Evolutionary conservation across 2,329 filamentous ascomycete species (phyloP), one percentile per base, ranked within the genome.

Genomic region (Ceratocystiopsis sp.): DNA sequence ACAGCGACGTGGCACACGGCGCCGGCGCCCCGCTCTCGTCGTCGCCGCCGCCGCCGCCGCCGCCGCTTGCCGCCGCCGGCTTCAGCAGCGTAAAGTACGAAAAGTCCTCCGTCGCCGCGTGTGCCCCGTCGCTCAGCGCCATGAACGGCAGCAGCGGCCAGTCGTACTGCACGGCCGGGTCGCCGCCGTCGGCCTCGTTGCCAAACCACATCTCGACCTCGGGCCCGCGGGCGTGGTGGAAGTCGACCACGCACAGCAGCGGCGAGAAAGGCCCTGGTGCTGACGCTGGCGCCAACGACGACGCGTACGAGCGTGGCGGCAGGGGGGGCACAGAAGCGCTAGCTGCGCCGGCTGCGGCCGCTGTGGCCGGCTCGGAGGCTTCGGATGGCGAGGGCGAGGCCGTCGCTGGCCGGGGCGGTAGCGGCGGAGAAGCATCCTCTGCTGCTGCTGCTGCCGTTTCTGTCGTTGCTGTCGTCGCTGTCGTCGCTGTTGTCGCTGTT

Each of bases 201-300:
- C 85, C 86, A 57, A 94, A 84, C 83, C 89, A 96, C 54, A 71
- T 74, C 65, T 96, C 87, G 45, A 96, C 82, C 64, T 98, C 91
- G 32, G 91, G 91, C 10, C 91, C 91, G 58, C 75, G 69, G 43
- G 82, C 81, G 68, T 89, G 83, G 61, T 89, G 82, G 57, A 89
- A 89, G 59, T 81, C 83, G 53, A 89, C 81, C 46, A 89, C 80
- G 50, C 79, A 76, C 40, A 89, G 80, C 56, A 87, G 68, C 38
- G 83, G 82, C 45, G 67, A 64, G 57, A 79, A 80, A 47, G 42
- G 42, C 2, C 2, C 25, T 2, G 25, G 25, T 8, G 25, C 25
- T 9, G 46, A 41, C 9, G 25, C 9, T 9, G 46, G 43, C 32
- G 43, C 46, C 25, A 29, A 29, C 21, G 40, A 35, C 12, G 40